phyloP scores from a whole-genome alignment of 2,329 filamentous ascomycete genomes.

The Orbilia javanica region DNA sequence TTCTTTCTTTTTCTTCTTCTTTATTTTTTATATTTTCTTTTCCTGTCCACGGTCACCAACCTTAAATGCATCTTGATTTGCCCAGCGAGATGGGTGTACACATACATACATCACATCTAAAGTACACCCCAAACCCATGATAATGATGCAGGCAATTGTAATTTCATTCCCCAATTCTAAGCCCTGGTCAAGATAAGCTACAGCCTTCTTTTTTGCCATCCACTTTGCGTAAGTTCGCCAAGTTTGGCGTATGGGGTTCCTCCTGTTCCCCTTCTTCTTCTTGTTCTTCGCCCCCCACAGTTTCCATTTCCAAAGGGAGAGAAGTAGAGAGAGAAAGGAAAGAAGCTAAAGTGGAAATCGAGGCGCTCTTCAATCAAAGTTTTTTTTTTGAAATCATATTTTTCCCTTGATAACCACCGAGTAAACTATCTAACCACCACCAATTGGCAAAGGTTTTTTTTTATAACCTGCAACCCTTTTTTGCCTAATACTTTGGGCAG shows the following conservation, averaged over 20 bases:
- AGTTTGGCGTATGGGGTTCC: conserved; percentile 25
- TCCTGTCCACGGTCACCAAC: not conserved
- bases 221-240: conserved; percentile 54
- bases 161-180: conserved; percentile 11
- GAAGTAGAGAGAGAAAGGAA: not conserved
- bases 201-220: conserved; percentile 57
- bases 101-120: too few relatives aligned
- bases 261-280: not conserved
- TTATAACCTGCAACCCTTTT: conserved; percentile 31
- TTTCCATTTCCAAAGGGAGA: not conserved
- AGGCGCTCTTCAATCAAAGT: conserved; percentile 37
- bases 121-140: conserved; percentile 18
- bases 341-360: conserved; percentile 21
- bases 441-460: conserved; percentile 45
- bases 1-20: conserved; percentile 3
- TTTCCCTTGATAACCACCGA: conserved; percentile 14
- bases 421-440: not conserved
- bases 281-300: not conserved
- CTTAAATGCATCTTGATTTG: conserved; percentile 31
- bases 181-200: conserved; percentile 56
- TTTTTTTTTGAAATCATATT: conserved; percentile 7
- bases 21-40: not conserved
- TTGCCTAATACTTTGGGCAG: conserved; percentile 46
- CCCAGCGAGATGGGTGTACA: not conserved
- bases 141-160: conserved; percentile 14